Evolutionary conservation across 352 stramenopile genomes (phyloP).

Genomic region (Pythium dissotocum): DNA sequence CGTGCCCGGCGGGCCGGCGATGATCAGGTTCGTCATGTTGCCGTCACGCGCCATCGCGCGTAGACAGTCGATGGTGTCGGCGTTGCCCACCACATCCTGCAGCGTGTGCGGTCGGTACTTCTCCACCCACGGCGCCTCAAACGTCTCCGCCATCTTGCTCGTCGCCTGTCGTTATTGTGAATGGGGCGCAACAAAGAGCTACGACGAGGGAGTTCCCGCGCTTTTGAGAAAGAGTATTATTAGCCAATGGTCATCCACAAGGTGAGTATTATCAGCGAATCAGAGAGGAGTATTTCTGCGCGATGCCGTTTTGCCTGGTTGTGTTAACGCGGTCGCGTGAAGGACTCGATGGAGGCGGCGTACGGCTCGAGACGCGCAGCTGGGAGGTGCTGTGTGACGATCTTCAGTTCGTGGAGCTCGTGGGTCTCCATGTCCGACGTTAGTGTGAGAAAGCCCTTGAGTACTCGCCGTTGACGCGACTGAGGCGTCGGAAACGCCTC

Average conservation of each 20-base stretch:
- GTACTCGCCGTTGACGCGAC: constrained; percentile 38
- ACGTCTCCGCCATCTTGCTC: constrained; percentile 61
- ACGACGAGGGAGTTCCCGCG: constrained; percentile 15
- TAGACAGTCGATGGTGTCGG: constrained; percentile 95
- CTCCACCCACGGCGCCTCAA: constrained; percentile 97
- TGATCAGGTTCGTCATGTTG: constrained; percentile 99
- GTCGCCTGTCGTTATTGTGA: neutral
- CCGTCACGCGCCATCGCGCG: constrained; percentile 94
- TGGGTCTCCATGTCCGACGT: constrained; percentile 30
- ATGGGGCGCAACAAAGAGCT: neutral
- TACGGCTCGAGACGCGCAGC: constrained; percentile 40
- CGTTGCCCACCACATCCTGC: constrained; percentile 97
- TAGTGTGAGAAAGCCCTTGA: constrained; percentile 50
- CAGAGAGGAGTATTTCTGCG: neutral
- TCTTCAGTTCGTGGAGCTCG: constrained; percentile 34
- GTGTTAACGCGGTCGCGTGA: constrained; percentile 25
- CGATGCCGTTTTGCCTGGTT: neutral
- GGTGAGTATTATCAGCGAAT: constrained; percentile 18
- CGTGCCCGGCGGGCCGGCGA: constrained; percentile 92
- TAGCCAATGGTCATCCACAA: constrained; percentile 6
- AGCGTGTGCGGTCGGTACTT: constrained; percentile 95
- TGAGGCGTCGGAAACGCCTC: constrained; percentile 45
- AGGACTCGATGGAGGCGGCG: constrained; percentile 49
- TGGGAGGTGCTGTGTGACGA: constrained; percentile 48
- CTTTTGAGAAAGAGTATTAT: constrained; percentile 10